Evolutionary conservation across 1,139 yeast genomes (phyloP).

Genomic region (Eremothecium coryli): DNA sequence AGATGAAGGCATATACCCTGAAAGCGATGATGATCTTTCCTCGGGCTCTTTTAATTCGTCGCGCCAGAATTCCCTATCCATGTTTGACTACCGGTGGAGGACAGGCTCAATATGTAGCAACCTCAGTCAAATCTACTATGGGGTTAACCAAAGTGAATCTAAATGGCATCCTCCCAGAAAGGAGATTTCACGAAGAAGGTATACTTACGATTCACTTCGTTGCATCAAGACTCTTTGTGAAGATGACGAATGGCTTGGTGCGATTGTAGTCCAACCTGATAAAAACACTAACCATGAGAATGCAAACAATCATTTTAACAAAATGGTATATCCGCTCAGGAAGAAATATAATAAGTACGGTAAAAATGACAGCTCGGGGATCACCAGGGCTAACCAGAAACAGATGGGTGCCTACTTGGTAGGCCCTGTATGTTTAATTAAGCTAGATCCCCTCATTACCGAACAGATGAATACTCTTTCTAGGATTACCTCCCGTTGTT

Average conservation of each 20-base stretch:
- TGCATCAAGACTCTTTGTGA: slow-evolving; percentile 48
- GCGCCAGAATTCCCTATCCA: too few relatives aligned
- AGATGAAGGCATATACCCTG: slow-evolving; percentile 27
- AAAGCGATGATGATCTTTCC: slow-evolving; percentile 37
- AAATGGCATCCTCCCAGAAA: slow-evolving; percentile 46
- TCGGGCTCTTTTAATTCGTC: too few relatives aligned
- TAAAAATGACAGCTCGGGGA: too few relatives aligned
- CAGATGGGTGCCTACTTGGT: not conserved
- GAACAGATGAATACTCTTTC: too few relatives aligned
- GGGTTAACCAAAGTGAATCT: slow-evolving; percentile 24
- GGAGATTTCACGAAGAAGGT: slow-evolving; percentile 36
- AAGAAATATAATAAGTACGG: too few relatives aligned
- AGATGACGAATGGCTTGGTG: slow-evolving; percentile 49
- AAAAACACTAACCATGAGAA: not conserved
- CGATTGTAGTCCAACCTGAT: slow-evolving; percentile 11
- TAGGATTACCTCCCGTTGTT: too few relatives aligned
- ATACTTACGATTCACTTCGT: slow-evolving; percentile 45
- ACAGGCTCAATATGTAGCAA: slow-evolving; percentile 22
- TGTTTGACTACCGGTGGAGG: slow-evolving; percentile 14
- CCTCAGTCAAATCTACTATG: slow-evolving; percentile 16
- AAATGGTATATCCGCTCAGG: too few relatives aligned
- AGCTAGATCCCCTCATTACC: too few relatives aligned
- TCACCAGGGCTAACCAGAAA: too few relatives aligned
- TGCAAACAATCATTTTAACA: slow-evolving; percentile 17
- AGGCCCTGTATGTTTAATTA: too few relatives aligned